Evolutionary conservation across 2,329 filamentous ascomycete genomes (phyloP), one percentile per base, ranked within the genome.

Genomic region (Raffaelea ambrosiae): DNA sequence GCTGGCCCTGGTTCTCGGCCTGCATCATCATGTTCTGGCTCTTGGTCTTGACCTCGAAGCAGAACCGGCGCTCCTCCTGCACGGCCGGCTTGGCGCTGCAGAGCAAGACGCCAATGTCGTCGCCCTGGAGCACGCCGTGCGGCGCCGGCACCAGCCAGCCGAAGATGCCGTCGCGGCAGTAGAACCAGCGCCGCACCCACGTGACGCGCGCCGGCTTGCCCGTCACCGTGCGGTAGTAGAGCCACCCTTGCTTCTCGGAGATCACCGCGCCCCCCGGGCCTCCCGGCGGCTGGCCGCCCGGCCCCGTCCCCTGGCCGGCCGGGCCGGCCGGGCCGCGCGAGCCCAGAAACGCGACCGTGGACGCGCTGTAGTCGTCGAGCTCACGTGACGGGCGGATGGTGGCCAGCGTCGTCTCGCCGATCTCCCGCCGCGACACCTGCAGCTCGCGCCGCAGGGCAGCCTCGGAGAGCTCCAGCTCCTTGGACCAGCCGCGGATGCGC

Each of bases 21-120:
- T 98, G 93, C 3, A 98, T 73, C 50, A 96, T 71, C 53, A 95
- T 82, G 44, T 84, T 93, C 53, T 86, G 86, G 59, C 88, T 95
- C 65, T 96, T 98, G 3, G 93, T 98, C 72, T 97, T 98, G 59
- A 98, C 86, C 66, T 98, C 93, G 59, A 98, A 96, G 63, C 93
- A 97, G 66, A 97, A 98, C 16, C 93, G 80, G 36, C 93, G 81
- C 59, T 98, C 93, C 66, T 98, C 93, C 55, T 88, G 83, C 45
- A 94, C 85, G 1, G 90, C 89, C 18, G 90, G 89, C 58, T 91
- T 88, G 43, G 93, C 86, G 59, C 88, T 95, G 68, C 93, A 98
- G 36, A 98, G 79, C 46, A 98, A 69, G 3, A 98, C 90, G 38
- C 93, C 93, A 51, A 95, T 95, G 67, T 95, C 89, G 59, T 98